Base-by-base conservation (phyloP, 805 yeast genomes). In the Zygoascus ofunaensis region DNA sequence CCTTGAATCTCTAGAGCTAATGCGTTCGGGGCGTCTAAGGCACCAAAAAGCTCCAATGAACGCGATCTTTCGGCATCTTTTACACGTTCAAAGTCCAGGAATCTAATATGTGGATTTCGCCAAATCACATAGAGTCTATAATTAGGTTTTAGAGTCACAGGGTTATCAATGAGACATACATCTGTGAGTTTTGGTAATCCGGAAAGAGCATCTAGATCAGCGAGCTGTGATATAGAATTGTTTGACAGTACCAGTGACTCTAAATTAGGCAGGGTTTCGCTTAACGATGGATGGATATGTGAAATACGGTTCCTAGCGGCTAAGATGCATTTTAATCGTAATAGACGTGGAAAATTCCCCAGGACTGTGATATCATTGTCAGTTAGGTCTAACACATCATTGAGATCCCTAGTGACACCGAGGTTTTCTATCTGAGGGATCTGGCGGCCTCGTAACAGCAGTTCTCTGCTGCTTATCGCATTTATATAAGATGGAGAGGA, bases 41-140 rank as follows among this genome's bases (percentile, higher is more conserved):
- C 43, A 0, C 75, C 74, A 57, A 73, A 76, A n/a, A 71, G 52
- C 46, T 68, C 66, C 1, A 34, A 40, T 0, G 82, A 77, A 5
- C 55, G 55, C 7, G 52, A 45, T 42, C 83, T 63, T 54, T 87
- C 94, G 1, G 44, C 45, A 2, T 69, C 64, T 47, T 71, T 78
- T 1, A 90, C 74, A 53, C 75, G 76, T 39, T 70, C 68, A 52
- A 79, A 85, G 61, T 90, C 96, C 34, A 90, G 58, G 0, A 82
- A 70, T 41, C 70, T 67, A 42, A 90, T 58, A 1, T 66, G 57
- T 0, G 96, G 95, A 2, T 82, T 49, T 4, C 76, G 50, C 76
- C 82, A 74, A 2, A 86, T 67, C 1, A 79, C 59, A 54, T 74
- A 74, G 15, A 66, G 53, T 43, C 95, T 65, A 57, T 86, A 89